A percentile compares a stretch with the other conserved stretches of the same genome.
Evolutionary conservation across 768 basidiomycete species (phyloP).

Genomic region (Paxillus involutus): DNA sequence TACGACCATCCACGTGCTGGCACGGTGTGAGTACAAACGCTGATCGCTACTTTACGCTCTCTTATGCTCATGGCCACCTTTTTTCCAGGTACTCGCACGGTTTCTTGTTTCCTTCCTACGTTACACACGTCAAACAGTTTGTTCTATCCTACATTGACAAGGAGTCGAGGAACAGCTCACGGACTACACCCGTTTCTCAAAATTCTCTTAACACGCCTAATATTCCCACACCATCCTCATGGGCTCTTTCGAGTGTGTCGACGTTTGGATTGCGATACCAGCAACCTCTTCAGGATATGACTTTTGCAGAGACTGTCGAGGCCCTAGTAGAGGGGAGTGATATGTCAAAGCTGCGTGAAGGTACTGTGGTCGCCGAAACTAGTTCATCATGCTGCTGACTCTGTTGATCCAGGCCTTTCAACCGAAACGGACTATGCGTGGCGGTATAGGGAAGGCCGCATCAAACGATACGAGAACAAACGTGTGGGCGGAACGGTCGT

Average conservation of each 20-base stretch:
- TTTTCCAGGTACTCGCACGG: slow-evolving; percentile 85
- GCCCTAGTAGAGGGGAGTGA: slow-evolving; percentile 91
- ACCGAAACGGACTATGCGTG: slow-evolving; percentile 67
- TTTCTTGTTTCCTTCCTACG: slow-evolving; percentile 91
- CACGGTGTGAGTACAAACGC: slow-evolving; percentile 68
- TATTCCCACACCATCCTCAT: slow-evolving; percentile 52
- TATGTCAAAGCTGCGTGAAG: slow-evolving; percentile 72
- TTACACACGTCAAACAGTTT: slow-evolving; percentile 59
- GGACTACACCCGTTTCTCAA: slow-evolving; percentile 25
- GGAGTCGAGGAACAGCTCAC: slow-evolving; percentile 35
- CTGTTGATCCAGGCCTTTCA: slow-evolving; percentile 45
- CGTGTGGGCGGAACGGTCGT: slow-evolving; percentile 91
- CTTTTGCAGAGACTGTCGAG: slow-evolving; percentile 73
- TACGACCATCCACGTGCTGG: slow-evolving; percentile 96
- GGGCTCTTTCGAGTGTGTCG: slow-evolving; percentile 83
- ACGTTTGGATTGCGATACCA: slow-evolving; percentile 78
- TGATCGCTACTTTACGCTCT: background rate
- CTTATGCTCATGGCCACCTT: slow-evolving; percentile 1
- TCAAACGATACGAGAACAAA: slow-evolving; percentile 59
- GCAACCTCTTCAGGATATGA: slow-evolving; percentile 66
- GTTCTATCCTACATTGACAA: slow-evolving; percentile 55
- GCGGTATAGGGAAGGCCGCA: slow-evolving; percentile 69
- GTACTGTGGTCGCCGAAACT: slow-evolving; percentile 30
- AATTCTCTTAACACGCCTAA: slow-evolving; percentile 20
- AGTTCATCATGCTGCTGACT: slow-evolving; percentile 2